These are phyloP conservation scores for Paecilomyces sp. DNA, from an alignment of 2,329 filamentous ascomycete genomes.

Conservation along the genomic window DNA sequence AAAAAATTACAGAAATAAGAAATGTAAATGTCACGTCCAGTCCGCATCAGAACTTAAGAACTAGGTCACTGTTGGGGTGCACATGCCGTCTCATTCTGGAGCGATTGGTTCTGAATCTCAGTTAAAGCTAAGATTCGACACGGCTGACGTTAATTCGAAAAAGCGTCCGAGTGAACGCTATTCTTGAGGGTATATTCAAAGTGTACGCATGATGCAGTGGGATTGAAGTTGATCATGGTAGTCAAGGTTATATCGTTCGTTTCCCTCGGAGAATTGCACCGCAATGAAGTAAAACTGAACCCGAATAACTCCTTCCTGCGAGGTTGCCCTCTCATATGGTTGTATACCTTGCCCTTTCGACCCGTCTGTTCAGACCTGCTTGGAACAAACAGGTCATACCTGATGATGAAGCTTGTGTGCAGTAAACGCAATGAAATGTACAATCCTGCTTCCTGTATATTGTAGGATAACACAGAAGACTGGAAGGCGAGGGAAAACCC, in stretches of 20 bases:
- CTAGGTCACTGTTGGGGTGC: background rate
- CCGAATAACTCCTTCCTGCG: background rate
- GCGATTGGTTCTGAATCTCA: background rate
- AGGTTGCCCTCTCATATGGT: conserved; percentile 3
- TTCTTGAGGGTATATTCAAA: background rate
- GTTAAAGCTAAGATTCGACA: background rate
- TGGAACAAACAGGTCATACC: conserved; percentile 3
- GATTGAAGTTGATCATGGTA: background rate
- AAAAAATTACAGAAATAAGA: background rate
- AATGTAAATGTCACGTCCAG: background rate
- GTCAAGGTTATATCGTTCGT: background rate
- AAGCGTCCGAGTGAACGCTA: background rate
- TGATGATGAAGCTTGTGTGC: conserved; percentile 6
- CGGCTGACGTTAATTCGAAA: background rate
- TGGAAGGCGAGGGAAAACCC: conserved; percentile 4
- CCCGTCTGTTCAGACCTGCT: conserved; percentile 5
- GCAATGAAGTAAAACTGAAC: background rate
- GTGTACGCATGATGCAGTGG: background rate
- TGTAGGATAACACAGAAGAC: background rate
- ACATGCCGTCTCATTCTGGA: background rate
- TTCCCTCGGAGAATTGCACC: background rate
- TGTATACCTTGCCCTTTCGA: background rate
- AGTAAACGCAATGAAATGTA: conserved; percentile 4
- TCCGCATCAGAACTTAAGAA: background rate
- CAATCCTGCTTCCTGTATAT: background rate